Evolutionary conservation across 225 moss, liverwort and hornwort genomes (phyloP).

Genomic region (Ulota crispa): DNA sequence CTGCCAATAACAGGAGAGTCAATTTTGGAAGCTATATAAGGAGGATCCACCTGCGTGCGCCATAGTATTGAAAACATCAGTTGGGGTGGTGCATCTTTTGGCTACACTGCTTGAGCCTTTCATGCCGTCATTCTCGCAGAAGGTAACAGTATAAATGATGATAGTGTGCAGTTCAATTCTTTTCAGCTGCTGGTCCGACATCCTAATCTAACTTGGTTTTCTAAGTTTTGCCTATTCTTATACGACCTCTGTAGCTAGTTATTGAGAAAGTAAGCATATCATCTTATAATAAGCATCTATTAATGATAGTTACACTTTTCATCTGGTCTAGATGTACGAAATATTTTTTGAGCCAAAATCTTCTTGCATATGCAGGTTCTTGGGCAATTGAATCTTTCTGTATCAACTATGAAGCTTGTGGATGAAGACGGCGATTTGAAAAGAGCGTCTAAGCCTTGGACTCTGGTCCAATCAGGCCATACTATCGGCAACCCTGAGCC

Average conservation of each 20-base stretch:
- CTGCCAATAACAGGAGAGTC: conserved; percentile 71
- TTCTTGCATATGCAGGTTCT: conserved; percentile 54
- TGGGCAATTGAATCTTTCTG: conserved; percentile 68
- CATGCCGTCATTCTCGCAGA: conserved; percentile 89
- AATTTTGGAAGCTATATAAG: conserved; percentile 93
- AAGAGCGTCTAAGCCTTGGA: conserved; percentile 77
- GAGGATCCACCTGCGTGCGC: conserved; percentile 77
- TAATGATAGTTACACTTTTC: not conserved
- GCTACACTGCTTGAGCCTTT: conserved; percentile 90
- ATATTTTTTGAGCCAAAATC: not conserved
- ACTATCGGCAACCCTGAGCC: conserved; percentile 77
- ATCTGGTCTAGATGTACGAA: not conserved
- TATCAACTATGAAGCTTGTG: conserved; percentile 61
- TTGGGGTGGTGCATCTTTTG: conserved; percentile 75
- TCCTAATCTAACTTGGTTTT: not conserved
- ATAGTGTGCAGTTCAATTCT: not conserved
- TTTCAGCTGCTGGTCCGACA: not conserved
- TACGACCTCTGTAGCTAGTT: not conserved
- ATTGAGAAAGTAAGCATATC: not conserved
- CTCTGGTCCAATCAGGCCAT: conserved; percentile 73
- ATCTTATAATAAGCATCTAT: not conserved
- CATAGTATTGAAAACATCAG: conserved; percentile 74
- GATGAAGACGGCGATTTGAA: conserved; percentile 73
- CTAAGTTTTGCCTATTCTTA: not conserved
- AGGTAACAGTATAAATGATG: conserved; percentile 41